Base-by-base conservation (phyloP, 2,329 filamentous ascomycete genomes). In the Phialocephala subalpina region DNA sequence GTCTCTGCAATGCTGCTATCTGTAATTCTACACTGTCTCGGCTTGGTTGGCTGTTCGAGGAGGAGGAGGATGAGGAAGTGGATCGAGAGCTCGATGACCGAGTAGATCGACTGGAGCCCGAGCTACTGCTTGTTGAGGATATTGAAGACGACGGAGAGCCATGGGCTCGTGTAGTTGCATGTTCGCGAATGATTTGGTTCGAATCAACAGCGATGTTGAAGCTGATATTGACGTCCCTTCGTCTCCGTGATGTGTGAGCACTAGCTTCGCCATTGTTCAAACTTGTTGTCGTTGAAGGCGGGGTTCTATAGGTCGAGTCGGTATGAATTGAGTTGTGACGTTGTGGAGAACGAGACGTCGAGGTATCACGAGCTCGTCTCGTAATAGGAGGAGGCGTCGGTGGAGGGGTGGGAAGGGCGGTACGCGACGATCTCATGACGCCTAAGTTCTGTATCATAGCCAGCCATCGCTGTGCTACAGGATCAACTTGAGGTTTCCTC, bases 191-290 rank as follows among this genome's bases (percentile, higher is more conserved):
- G 5, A 20, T 53, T 5, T 29, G 25, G 25, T 53, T 29, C 25
- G 49, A 53, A 12, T 53, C 49, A 9, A 53, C 49, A 53, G 22
- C 25, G 18, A 53, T 53, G 25, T 53, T 53, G n/a, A 53, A 27
- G 9, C 18, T 53, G 14, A 53, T 53, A n/a, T 53, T 53, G 25
- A 53, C 49, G 8, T 27, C 14, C 14, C 49, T 53, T 27, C 49
- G 9, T 27, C 22, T 18, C 27, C 49, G 22, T 18, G 49, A 18
- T 3, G 22, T 53, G 49, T 53, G 25, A 18, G 25, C 25, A 18
- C 27, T 27, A 16, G 49, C 27, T 27, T 27, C 9, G 29, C 29
- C 4, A 18, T 53, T 53, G 49, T 8, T 33, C 11, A 12, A 22
- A 11, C 45, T 25, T 49, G 45, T 4, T 49, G 6, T 22, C 11